Conservation (phyloP, 495 filamentous ascomycete species). For the Coniosporium apollinis region DNA sequence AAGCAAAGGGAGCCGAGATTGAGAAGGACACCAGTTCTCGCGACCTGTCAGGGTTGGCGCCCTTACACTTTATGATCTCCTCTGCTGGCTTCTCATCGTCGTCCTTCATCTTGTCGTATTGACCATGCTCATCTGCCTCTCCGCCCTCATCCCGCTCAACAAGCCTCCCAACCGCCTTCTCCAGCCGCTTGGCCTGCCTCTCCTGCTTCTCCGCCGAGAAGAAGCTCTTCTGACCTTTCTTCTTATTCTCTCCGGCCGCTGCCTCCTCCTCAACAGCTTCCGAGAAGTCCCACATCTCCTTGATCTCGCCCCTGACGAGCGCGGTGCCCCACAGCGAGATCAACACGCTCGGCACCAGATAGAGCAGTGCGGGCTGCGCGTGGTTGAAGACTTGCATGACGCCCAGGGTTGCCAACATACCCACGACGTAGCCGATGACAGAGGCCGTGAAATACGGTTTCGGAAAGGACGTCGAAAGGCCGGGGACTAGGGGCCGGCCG, state of each 20-base stretch:
- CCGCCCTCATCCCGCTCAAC: slow-evolving; percentile 5
- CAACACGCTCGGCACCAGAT: slow-evolving; percentile 79
- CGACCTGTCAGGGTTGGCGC: no score
- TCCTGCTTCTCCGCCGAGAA: slow-evolving; percentile 13
- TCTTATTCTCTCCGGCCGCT: slow-evolving; percentile 14
- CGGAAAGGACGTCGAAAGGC: slow-evolving; percentile 34
- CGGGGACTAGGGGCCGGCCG: slow-evolving; percentile 18
- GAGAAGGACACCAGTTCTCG: no score
- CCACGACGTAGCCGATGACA: slow-evolving; percentile 58
- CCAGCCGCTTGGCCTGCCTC: slow-evolving; percentile 7
- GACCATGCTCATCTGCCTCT: not conserved
- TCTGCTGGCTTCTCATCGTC: slow-evolving; percentile 1
- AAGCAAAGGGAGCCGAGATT: no score
- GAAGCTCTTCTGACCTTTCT: slow-evolving; percentile 11
- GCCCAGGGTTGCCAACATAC: slow-evolving; percentile 60
- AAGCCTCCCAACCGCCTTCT: slow-evolving; percentile 6
- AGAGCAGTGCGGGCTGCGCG: slow-evolving; percentile 81
- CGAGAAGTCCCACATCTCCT: slow-evolving; percentile 62
- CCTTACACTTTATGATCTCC: no score
- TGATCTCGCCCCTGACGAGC: slow-evolving; percentile 46
- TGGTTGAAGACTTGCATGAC: slow-evolving; percentile 66
- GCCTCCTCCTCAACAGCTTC: slow-evolving; percentile 38
- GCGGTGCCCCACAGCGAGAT: slow-evolving; percentile 68
- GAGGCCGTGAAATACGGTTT: slow-evolving; percentile 81
- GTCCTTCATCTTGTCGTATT: slow-evolving; percentile 1